Conservation (phyloP, 208 protist species). For the Trypanosoma scelopori region DNA sequence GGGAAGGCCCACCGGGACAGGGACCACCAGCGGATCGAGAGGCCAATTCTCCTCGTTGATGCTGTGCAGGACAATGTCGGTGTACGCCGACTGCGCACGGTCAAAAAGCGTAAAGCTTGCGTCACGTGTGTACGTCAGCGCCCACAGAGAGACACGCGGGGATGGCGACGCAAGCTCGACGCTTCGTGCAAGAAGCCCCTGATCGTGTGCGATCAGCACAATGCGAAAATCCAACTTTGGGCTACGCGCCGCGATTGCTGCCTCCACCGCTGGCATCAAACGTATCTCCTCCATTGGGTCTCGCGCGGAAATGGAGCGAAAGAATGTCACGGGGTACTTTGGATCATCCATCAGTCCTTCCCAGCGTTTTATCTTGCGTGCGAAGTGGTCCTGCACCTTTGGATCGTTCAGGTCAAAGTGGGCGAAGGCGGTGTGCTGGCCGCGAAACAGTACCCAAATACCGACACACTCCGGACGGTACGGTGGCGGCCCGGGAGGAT, state of each 20-base stretch:
- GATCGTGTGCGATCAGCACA: slow-evolving; percentile 71
- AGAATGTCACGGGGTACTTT: slow-evolving; percentile 52
- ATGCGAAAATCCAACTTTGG: slow-evolving; percentile 50
- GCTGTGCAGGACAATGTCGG: slow-evolving; percentile 44
- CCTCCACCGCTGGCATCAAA: slow-evolving; percentile 36
- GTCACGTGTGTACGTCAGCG: slow-evolving; percentile 42
- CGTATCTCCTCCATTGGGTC: slow-evolving; percentile 57
- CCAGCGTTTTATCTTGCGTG: slow-evolving; percentile 55
- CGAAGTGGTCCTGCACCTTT: slow-evolving; percentile 49
- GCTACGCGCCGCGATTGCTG: slow-evolving; percentile 41
- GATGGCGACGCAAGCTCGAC: slow-evolving; percentile 57
- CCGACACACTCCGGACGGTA: slow-evolving; percentile 79
- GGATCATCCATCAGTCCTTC: slow-evolving; percentile 39
- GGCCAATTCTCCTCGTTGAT: slow-evolving; percentile 51
- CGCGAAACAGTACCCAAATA: slow-evolving; percentile 73
- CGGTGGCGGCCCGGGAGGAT: slow-evolving; percentile 56
- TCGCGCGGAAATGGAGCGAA: slow-evolving; percentile 68
- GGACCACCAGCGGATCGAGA: slow-evolving; percentile 2
- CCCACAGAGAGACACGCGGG: slow-evolving; percentile 48
- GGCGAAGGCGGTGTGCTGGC: slow-evolving; percentile 75
- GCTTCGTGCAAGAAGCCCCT: slow-evolving; percentile 39
- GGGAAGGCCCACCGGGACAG: slow-evolving; percentile 22
- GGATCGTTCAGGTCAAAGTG: slow-evolving; percentile 79
- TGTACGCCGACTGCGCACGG: slow-evolving; percentile 43
- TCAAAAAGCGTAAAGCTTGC: slow-evolving; percentile 52